Percentiles rank a stretch among this genome's conserved stretches.
Conservation (phyloP, 768 basidiomycete genomes). For the Ramaria sp. region DNA sequence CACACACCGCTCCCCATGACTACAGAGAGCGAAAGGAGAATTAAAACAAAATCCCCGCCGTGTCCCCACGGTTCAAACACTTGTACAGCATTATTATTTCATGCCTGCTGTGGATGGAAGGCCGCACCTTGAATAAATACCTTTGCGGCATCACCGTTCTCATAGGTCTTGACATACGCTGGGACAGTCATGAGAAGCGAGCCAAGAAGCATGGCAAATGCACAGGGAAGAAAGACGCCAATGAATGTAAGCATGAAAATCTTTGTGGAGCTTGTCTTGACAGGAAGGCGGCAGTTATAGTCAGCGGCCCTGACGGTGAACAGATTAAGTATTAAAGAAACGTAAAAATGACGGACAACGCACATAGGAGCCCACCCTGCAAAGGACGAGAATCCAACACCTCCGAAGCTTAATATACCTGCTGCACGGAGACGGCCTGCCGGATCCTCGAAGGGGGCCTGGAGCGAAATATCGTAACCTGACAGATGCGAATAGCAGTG, state of each 20-base stretch:
- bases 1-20: conserved; percentile 21
- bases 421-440: conserved; percentile 32
- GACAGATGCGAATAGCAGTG: too few species aligned
- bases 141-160: conserved; percentile 32
- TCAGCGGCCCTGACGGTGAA: conserved; percentile 35
- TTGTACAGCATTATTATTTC: not conserved
- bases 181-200: conserved; percentile 33
- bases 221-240: conserved; percentile 38
- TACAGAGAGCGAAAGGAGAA: conserved; percentile 32
- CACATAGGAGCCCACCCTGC: conserved; percentile 24
- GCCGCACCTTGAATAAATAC: conserved; percentile 32
- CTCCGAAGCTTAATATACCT: conserved; percentile 42
- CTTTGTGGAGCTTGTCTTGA: conserved; percentile 27
- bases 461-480: conserved; percentile 15
- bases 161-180: conserved; percentile 29
- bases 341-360: conserved; percentile 25
- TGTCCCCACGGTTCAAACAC: conserved; percentile 28
- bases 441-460: conserved; percentile 31
- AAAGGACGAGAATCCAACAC: conserved; percentile 38
- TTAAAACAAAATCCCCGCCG: conserved; percentile 30
- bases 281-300: conserved; percentile 42
- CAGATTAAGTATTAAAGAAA: conserved; percentile 3
- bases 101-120: not conserved
- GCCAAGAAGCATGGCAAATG: conserved; percentile 27
- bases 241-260: conserved; percentile 42